Conservation (phyloP, 495 filamentous ascomycete species). For the Lichenothelia convexa region DNA sequence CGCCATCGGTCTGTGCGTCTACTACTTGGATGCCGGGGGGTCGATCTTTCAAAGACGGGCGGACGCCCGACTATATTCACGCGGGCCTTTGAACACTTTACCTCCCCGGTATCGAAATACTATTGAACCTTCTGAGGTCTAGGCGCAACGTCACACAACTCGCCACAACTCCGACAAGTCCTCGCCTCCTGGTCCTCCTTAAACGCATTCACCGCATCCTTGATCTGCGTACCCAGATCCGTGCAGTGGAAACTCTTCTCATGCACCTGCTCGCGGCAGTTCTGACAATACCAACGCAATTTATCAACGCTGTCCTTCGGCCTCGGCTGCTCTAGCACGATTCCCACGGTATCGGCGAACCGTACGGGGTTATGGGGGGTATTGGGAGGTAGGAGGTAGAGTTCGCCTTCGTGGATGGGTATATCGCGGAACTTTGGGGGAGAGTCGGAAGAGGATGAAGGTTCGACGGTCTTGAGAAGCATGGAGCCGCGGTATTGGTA, state of each 20-base stretch:
- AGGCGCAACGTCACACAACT: conserved; percentile 37
- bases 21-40: too few species aligned
- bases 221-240: conserved; percentile 92
- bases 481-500: conserved; percentile 88
- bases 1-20: too few species aligned
- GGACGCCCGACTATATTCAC: too few species aligned
- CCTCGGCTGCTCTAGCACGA: conserved; percentile 82
- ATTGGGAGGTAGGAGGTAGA: conserved; percentile 81
- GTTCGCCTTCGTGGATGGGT: conserved; percentile 75
- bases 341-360: conserved; percentile 52
- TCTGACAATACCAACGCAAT: conserved; percentile 80
- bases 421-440: conserved; percentile 56
- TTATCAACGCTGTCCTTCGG: conserved; percentile 50
- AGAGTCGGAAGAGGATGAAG: too few species aligned
- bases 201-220: conserved; percentile 75
- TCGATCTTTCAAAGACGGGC: too few species aligned
- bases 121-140: conserved; percentile 4
- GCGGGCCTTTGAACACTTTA: too few species aligned
- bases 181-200: conserved; percentile 50
- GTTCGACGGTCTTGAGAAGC: conserved; percentile 80
- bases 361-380: conserved; percentile 69
- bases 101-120: too few species aligned
- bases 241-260: conserved; percentile 79
- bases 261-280: conserved; percentile 55
- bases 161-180: conserved; percentile 63